phyloP scores from a whole-genome alignment of 2,329 filamentous ascomycete species.

The Xylogone sp. region DNA sequence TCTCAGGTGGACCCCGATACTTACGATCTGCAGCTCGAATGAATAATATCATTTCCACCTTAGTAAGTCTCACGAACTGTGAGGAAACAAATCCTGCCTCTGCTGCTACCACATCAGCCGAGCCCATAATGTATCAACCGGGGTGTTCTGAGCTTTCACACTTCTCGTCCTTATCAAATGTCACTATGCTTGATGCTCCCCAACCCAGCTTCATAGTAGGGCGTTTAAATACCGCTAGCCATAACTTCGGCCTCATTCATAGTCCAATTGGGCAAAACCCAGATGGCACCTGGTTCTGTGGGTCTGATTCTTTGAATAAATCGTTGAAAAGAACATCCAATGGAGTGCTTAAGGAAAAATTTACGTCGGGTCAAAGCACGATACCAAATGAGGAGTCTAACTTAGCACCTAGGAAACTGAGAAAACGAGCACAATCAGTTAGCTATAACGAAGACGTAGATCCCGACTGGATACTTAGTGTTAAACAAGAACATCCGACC shows the following conservation, averaged over 20 bases:
- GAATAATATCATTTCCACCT: not conserved
- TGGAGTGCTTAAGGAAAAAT: not conserved
- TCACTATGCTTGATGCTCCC: not conserved
- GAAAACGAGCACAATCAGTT: not conserved
- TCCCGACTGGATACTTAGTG: not conserved
- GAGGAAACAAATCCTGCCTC: not conserved
- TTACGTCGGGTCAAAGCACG: not conserved
- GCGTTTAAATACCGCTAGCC: not conserved
- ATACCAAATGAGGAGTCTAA: not conserved
- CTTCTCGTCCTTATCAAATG: not conserved
- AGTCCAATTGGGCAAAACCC: not conserved
- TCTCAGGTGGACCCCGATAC: no score
- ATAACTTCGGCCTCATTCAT: not conserved
- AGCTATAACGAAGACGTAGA: not conserved
- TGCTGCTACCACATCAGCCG: not conserved
- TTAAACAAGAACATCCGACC: not conserved
- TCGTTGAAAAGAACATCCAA: not conserved
- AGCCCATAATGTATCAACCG: not conserved
- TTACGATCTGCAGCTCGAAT: no score
- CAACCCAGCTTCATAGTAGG: not conserved
- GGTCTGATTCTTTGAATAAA: not conserved
- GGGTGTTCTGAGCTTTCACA: not conserved
- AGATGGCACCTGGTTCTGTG: not conserved
- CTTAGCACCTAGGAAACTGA: not conserved
- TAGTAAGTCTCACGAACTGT: not conserved